Percentiles rank a stretch among this genome's conserved stretches.
phyloP scores from a whole-genome alignment of 2,329 filamentous ascomycete species.

The Elsinoe batatas region DNA sequence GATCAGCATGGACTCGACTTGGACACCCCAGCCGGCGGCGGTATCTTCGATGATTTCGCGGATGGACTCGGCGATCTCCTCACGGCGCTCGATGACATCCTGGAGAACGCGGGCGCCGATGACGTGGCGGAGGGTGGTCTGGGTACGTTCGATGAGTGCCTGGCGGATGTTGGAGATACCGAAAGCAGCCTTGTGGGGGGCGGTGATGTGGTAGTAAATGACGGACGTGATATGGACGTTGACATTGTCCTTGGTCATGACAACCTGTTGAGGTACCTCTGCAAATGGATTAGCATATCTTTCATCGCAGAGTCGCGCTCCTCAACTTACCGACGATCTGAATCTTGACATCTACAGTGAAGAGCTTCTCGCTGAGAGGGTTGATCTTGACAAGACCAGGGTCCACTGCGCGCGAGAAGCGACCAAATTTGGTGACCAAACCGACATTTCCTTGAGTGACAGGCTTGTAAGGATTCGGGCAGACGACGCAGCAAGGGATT shows the following conservation, averaged over 20 bases:
- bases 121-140: slow-evolving; percentile 94
- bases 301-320: neutral
- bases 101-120: slow-evolving; percentile 91
- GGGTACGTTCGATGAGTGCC: slow-evolving; percentile 94
- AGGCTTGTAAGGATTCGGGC: slow-evolving; percentile 91
- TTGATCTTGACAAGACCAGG: slow-evolving; percentile 97
- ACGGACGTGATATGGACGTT: slow-evolving; percentile 88
- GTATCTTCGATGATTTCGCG: slow-evolving; percentile 97
- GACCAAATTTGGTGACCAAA: slow-evolving; percentile 88
- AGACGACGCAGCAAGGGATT: slow-evolving; percentile 81
- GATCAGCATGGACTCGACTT: slow-evolving; percentile 97
- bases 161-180: slow-evolving; percentile 90
- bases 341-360: slow-evolving; percentile 97
- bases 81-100: slow-evolving; percentile 95
- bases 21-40: slow-evolving; percentile 84
- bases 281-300: slow-evolving; percentile 8
- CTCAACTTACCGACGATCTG: slow-evolving; percentile 63
- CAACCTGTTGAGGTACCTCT: slow-evolving; percentile 90
- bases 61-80: slow-evolving; percentile 92
- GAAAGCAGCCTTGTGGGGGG: slow-evolving; percentile 93
- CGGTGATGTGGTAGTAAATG: slow-evolving; percentile 97
- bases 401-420: slow-evolving; percentile 91
- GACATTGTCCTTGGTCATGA: slow-evolving; percentile 99
- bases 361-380: slow-evolving; percentile 78
- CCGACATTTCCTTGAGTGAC: slow-evolving; percentile 91